phyloP scores from a whole-genome alignment of 805 yeast species.

The Barnettozyma populi region DNA sequence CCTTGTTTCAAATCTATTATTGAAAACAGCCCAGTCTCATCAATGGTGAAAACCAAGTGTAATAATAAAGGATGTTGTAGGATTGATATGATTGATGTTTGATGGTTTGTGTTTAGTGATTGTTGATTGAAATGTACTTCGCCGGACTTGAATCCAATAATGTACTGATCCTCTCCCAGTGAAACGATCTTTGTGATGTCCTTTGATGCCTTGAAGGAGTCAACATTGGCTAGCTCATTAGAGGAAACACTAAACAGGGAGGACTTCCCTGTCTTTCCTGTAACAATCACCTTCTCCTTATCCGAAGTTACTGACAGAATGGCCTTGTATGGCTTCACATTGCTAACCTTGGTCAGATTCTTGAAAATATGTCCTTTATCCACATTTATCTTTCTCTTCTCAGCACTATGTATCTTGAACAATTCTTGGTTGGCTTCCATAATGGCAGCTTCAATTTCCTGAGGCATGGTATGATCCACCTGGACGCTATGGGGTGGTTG shows the following conservation, averaged over 20 bases:
- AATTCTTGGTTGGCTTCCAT: constrained; percentile 14
- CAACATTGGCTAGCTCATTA: constrained; percentile 11
- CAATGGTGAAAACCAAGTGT: constrained; percentile 27
- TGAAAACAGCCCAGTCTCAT: constrained; percentile 24
- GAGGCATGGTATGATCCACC: constrained; percentile 5
- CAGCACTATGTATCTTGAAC: constrained; percentile 18
- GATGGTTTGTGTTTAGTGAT: constrained; percentile 7
- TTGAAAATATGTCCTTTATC: constrained; percentile 10
- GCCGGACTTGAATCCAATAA: constrained; percentile 17
- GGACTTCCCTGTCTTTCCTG: constrained; percentile 17
- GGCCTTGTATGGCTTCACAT: constrained; percentile 18
- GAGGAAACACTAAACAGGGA: constrained; percentile 9
- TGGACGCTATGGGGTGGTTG: neutral
- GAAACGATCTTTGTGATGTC: constrained; percentile 12
- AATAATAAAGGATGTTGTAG: constrained; percentile 31
- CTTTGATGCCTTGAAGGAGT: constrained; percentile 9
- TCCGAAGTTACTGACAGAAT: constrained; percentile 1
- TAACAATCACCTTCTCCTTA: constrained; percentile 8
- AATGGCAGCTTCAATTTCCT: constrained; percentile 7
- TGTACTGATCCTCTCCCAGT: constrained; percentile 2
- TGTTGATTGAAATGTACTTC: constrained; percentile 11
- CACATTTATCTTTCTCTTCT: constrained; percentile 20
- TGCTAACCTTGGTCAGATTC: neutral
- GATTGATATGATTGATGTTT: constrained; percentile 19
- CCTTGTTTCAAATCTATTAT: constrained; percentile 9